phyloP scores from a whole-genome alignment of 1,284 basidiomycete species.

The Apiotrichum mycotoxinovorans region DNA sequence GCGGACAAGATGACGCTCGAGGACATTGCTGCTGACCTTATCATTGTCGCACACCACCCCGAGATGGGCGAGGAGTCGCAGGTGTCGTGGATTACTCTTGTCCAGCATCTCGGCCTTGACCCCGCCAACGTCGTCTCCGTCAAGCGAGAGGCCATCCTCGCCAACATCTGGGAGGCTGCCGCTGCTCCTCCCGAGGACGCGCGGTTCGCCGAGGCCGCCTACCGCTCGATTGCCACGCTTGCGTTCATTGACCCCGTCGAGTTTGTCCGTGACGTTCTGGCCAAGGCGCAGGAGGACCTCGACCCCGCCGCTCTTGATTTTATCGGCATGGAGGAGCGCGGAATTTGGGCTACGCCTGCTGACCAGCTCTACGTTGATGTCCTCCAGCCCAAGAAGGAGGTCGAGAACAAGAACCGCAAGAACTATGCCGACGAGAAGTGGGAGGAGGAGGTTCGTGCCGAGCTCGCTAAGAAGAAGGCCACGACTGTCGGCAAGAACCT shows the following conservation, averaged over 20 bases:
- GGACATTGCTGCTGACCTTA: slow-evolving; percentile 53
- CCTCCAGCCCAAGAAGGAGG: slow-evolving; percentile 60
- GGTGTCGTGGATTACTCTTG: slow-evolving; percentile 78
- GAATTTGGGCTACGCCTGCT: slow-evolving; percentile 77
- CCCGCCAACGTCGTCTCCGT: slow-evolving; percentile 56
- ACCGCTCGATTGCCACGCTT: slow-evolving; percentile 69
- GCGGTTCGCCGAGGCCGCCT: slow-evolving; percentile 57
- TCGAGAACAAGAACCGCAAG: slow-evolving; percentile 69
- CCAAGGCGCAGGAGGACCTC: slow-evolving; percentile 64
- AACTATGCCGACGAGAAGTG: slow-evolving; percentile 82
- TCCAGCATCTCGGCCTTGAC: slow-evolving; percentile 64
- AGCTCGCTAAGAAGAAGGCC: slow-evolving; percentile 69
- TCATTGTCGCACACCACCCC: slow-evolving; percentile 73
- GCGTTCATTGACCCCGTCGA: slow-evolving; percentile 70
- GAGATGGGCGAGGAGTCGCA: slow-evolving; percentile 61
- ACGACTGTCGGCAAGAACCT: slow-evolving; percentile 54
- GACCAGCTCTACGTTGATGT: slow-evolving; percentile 76
- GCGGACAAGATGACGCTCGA: slow-evolving; percentile 27
- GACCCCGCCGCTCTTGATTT: slow-evolving; percentile 58
- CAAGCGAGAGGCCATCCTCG: slow-evolving; percentile 34
- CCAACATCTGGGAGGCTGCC: slow-evolving; percentile 36
- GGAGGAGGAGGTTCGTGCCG: slow-evolving; percentile 86
- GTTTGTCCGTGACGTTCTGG: slow-evolving; percentile 66
- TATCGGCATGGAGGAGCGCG: slow-evolving; percentile 68
- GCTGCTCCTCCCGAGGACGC: slow-evolving; percentile 19